A percentile compares a stretch with the other conserved stretches of the same genome.
phyloP scores from a whole-genome alignment of 148 eudicot genomes.

The Rhododendron ferrugineum region DNA sequence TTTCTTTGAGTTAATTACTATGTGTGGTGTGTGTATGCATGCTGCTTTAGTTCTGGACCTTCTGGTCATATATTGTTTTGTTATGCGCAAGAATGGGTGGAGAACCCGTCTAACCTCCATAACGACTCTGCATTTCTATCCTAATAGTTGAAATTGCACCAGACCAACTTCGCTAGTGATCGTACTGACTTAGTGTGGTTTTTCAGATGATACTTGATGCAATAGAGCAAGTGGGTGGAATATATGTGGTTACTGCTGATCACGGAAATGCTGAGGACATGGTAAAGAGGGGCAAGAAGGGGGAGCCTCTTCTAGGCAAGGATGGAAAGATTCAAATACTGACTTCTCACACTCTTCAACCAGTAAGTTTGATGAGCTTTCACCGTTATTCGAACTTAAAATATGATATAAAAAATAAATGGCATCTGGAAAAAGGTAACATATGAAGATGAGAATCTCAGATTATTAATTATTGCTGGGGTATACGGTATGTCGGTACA shows the following conservation, averaged over 20 bases:
- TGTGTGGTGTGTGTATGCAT: not conserved
- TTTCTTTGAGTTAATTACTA: not conserved
- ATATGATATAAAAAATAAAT: too few relatives aligned
- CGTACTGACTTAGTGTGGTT: not conserved
- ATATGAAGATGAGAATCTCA: not conserved
- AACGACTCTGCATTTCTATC: not conserved
- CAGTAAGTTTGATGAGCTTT: conserved; percentile 43
- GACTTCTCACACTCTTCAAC: conserved; percentile 86
- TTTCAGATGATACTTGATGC: conserved; percentile 81
- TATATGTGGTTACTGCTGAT: conserved; percentile 91
- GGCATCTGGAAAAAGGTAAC: not conserved
- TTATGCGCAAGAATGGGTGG: not conserved
- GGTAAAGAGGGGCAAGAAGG: conserved; percentile 97
- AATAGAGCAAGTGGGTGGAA: conserved; percentile 84
- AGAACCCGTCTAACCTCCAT: not conserved
- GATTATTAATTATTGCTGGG: not conserved
- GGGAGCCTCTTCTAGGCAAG: conserved; percentile 75
- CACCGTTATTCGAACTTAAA: not conserved
- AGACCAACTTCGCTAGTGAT: not conserved
- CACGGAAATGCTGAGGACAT: conserved; percentile 99
- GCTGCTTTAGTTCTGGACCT: not conserved
- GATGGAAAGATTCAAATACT: conserved; percentile 76
- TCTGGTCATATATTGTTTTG: not conserved
- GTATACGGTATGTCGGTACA: not conserved
- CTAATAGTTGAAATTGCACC: not conserved